A percentile compares a stretch with the other conserved stretches of the same genome.
These are phyloP conservation scores for Xanthoparmelia taractica DNA, from an alignment of 495 filamentous ascomycete species.

Conservation along the genomic window DNA sequence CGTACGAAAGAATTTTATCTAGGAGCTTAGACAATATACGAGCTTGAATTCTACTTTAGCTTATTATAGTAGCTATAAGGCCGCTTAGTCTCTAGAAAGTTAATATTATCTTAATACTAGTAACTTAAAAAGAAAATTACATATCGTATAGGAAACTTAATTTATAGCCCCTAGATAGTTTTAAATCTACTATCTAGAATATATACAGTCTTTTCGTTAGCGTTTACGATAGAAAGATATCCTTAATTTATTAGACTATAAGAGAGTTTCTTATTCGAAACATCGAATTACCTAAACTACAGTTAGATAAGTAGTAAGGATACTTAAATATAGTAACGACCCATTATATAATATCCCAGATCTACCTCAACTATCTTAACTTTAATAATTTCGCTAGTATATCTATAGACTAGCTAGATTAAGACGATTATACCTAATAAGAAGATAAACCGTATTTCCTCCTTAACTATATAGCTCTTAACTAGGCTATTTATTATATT, in stretches of 20 bases:
- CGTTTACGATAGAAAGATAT: conserved; percentile 31
- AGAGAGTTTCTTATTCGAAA: no score
- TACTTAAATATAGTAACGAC: no score
- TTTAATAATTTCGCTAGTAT: no score
- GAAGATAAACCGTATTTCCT: no score
- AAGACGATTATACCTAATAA: no score
- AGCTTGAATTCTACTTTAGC: conserved; percentile 29
- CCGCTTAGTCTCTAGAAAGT: conserved; percentile 36
- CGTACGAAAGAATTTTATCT: conserved; percentile 33
- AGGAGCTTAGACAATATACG: conserved; percentile 20
- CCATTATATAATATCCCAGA: no score
- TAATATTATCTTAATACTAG: conserved; percentile 33
- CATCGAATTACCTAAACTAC: no score
- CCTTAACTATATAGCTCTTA: no score
- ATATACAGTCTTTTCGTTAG: conserved; percentile 37
- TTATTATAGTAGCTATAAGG: conserved; percentile 29
- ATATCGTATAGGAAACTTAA: conserved; percentile 25
- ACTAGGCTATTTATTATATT: no score
- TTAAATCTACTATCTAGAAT: conserved; percentile 28
- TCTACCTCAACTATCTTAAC: no score
- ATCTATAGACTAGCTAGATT: no score
- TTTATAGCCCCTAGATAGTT: conserved; percentile 25
- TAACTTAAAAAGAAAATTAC: conserved; percentile 22
- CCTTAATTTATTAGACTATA: conserved; percentile 38
- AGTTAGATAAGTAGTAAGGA: no score